Conservation (phyloP, 148 eudicot genomes). For the Camellia granthamiana region DNA sequence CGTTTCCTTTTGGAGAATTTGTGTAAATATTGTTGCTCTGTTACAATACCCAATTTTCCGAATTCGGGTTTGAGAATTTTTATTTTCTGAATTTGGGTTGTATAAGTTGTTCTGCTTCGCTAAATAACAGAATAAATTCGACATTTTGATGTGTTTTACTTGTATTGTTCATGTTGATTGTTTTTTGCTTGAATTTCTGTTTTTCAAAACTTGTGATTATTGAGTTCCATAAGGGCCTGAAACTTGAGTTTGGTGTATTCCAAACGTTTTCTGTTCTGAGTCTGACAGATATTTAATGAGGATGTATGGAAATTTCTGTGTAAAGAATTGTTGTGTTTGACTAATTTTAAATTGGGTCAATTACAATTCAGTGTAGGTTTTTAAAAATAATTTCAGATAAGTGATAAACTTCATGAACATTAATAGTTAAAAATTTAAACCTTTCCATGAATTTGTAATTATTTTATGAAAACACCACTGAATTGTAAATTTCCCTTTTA, state of each 20-base stretch:
- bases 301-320: background rate
- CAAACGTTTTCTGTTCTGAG: background rate
- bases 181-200: background rate
- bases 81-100: background rate
- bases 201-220: slow-evolving; percentile 1
- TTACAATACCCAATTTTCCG: background rate
- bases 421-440: no score
- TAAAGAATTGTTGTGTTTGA: background rate
- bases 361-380: no score
- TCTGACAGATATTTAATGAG: background rate
- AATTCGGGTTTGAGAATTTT: background rate
- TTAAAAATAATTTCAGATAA: no score
- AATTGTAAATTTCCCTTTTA: no score
- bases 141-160: background rate
- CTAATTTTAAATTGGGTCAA: background rate
- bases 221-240: background rate
- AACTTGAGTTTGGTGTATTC: background rate
- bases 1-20: background rate
- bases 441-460: no score
- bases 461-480: no score
- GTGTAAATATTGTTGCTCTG: background rate
- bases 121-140: background rate
- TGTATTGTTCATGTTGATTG: background rate
- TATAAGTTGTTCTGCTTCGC: background rate
- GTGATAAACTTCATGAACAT: no score